Base-by-base conservation (phyloP, 1,139 yeast genomes). In the Saccharomycopsis hybrid region DNA sequence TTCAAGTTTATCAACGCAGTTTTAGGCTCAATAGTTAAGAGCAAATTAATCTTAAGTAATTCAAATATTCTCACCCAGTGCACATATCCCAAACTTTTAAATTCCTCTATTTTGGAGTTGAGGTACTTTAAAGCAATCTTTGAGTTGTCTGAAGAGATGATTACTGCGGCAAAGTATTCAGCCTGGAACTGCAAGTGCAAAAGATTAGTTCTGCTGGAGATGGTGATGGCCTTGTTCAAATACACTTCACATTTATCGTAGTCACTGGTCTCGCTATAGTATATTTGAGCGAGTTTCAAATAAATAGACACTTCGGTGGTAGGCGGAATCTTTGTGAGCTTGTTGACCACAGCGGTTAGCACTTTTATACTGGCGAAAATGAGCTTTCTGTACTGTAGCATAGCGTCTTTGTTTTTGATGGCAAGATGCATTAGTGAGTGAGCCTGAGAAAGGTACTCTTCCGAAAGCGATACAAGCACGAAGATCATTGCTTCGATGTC, bases 41-140 rank as follows among this genome's bases (percentile, higher is more conserved):
- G 30, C 7, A 43, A 25, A 13, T 43, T 38, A 11, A 46, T 45
- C 24, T 44, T 41, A 8, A 52, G 38, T 11, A 52, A 37, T 28
- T 49, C 49, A 18, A 49, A 52, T 7, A 52, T n/a, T 18, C 43
- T 29, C 11, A 43, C 50, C 55, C 55, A 52, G 9, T 47, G 44
- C 11, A 38, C 13, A 37, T 44, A 33, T 4, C 49, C 52, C 27
- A 52, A 27, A 25, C n/a, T 36, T 31, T 28, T 45, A 32, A 52
- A 50, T 41, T 44, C 47, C n/a, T 40, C 48, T 13, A 50, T 50
- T 33, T 50, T 50, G 5, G 37, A 25, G 9, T 44, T 45, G 3
- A 52, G 27, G 40, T 52, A 52, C 13, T 47, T 51, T n/a, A 43
- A 30, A 2, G 48, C 54, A n/a, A 51, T 29, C 9, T 33, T 41